Evolutionary conservation across 2,329 filamentous ascomycete genomes (phyloP).

Genomic region (Diaporthe sp.): DNA sequence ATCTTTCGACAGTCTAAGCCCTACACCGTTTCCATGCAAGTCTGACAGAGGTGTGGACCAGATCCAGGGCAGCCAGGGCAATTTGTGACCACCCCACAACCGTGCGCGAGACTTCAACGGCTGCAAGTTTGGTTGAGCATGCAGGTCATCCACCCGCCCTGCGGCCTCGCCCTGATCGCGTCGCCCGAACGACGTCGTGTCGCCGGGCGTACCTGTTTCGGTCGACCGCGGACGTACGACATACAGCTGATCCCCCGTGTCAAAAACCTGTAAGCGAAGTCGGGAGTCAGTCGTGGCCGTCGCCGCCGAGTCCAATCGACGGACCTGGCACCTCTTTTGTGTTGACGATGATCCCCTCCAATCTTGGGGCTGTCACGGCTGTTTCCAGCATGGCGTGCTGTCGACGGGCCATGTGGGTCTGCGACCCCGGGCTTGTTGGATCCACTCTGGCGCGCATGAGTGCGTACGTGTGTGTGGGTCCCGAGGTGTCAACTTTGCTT

Average conservation of each 20-base stretch:
- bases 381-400: slow-evolving; percentile 15
- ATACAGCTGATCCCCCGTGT: slow-evolving; percentile 3
- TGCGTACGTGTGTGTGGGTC: neutral
- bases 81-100: slow-evolving; percentile 2
- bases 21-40: slow-evolving; percentile 11
- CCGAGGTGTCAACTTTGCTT: slow-evolving; percentile 16
- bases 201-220: slow-evolving; percentile 2
- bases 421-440: neutral
- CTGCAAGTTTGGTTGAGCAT: neutral
- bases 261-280: neutral
- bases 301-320: neutral
- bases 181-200: neutral
- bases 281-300: neutral
- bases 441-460: slow-evolving; percentile 4
- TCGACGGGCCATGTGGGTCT: neutral
- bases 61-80: neutral
- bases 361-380: slow-evolving; percentile 22
- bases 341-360: slow-evolving; percentile 6
- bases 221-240: slow-evolving; percentile 18
- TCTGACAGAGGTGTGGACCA: slow-evolving; percentile 25
- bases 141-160: slow-evolving; percentile 11
- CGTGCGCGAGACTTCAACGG: slow-evolving; percentile 1
- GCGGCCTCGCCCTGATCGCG: neutral
- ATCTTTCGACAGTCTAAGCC: slow-evolving; percentile 9
- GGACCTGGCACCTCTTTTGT: slow-evolving; percentile 15